These are phyloP conservation scores for Halophytophthora batemanensis DNA, from an alignment of 352 stramenopile species.

Conservation along the genomic window DNA sequence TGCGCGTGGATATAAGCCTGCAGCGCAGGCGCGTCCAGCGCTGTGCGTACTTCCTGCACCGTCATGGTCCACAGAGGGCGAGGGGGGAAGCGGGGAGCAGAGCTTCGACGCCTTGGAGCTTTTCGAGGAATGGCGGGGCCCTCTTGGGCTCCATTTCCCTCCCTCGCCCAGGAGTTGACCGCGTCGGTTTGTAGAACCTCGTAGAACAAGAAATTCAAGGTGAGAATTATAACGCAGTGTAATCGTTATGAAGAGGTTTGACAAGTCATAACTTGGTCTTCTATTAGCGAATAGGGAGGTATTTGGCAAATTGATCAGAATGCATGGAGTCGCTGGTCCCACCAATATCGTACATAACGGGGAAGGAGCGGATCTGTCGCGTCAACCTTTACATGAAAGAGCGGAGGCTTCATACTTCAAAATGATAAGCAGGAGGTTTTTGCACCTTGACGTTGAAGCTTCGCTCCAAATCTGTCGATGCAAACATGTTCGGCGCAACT, in stretches of 20 bases:
- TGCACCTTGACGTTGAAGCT: not conserved
- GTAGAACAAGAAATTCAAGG: no score
- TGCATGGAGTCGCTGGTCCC: no score
- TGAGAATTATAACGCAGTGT: no score
- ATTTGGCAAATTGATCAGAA: no score
- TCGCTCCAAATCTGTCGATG: not conserved
- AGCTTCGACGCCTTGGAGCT: not conserved
- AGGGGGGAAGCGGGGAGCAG: slow-evolving; percentile 6
- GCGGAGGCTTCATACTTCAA: not conserved
- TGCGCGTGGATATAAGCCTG: slow-evolving; percentile 45
- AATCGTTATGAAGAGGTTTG: no score
- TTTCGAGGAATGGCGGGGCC: slow-evolving; percentile 14
- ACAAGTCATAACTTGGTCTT: no score
- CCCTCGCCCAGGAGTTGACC: no score
- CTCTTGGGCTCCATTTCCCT: no score
- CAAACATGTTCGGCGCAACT: not conserved
- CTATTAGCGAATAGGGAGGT: no score
- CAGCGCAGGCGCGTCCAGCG: slow-evolving; percentile 48
- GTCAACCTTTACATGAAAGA: not conserved
- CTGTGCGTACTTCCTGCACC: slow-evolving; percentile 49
- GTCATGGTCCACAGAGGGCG: slow-evolving; percentile 20
- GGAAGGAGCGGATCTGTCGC: not conserved
- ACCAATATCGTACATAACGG: no score
- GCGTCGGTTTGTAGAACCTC: no score
- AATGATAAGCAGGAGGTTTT: not conserved